Conservation (phyloP, 768 basidiomycete species). For the Boletus barrowsii region DNA sequence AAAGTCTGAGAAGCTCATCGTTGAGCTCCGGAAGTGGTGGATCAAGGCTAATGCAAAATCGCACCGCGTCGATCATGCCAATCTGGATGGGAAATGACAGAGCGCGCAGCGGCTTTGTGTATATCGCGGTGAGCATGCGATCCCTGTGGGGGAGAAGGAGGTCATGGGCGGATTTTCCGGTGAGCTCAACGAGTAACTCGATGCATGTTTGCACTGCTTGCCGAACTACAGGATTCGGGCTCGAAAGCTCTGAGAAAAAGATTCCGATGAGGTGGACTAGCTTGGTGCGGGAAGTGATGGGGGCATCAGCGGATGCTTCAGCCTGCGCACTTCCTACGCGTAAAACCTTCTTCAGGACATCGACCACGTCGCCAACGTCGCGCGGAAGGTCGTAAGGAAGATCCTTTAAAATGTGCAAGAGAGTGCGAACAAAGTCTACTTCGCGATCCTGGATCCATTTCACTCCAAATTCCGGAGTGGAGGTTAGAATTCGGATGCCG, state of each 20-base stretch:
- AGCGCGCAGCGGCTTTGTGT: constrained; percentile 94
- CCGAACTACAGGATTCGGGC: constrained; percentile 81
- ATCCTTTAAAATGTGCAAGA: constrained; percentile 91
- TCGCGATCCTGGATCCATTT: constrained; percentile 86
- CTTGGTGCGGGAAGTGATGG: constrained; percentile 46
- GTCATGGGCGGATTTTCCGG: constrained; percentile 67
- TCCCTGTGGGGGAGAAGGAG: constrained; percentile 84
- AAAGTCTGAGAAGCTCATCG: constrained; percentile 85
- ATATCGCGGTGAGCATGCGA: constrained; percentile 84
- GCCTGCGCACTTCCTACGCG: constrained; percentile 54
- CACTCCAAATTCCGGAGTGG: constrained; percentile 64
- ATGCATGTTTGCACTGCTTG: constrained; percentile 82
- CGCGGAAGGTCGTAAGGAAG: constrained; percentile 86
- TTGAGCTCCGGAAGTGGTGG: constrained; percentile 90
- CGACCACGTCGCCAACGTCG: constrained; percentile 73
- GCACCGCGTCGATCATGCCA: constrained; percentile 95
- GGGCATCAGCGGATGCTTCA: constrained; percentile 44
- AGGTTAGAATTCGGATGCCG: constrained; percentile 79
- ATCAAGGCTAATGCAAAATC: constrained; percentile 86
- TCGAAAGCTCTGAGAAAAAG: constrained; percentile 85
- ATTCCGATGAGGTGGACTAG: constrained; percentile 72
- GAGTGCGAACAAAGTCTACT: constrained; percentile 83
- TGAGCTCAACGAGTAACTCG: constrained; percentile 69
- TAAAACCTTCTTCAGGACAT: constrained; percentile 69
- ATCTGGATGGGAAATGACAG: constrained; percentile 94